Conservation (phyloP, 257 asterid genomes). For the Linderniella brevidens region DNA sequence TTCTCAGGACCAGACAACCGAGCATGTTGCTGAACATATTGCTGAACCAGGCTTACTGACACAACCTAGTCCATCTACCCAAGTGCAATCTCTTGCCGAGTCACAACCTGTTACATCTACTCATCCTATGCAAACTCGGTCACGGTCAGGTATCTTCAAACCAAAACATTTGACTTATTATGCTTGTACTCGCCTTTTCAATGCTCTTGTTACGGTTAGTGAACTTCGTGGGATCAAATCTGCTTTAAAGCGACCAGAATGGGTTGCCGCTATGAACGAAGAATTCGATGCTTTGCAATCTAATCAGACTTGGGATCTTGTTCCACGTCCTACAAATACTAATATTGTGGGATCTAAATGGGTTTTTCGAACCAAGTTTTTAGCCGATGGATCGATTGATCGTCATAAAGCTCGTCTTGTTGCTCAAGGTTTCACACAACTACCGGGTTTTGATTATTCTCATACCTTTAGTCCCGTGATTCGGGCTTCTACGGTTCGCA, state of each 20-base stretch:
- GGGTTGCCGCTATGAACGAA: neutral
- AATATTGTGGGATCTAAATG: constrained; percentile 1
- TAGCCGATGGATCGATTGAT: neutral
- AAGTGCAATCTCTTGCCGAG: neutral
- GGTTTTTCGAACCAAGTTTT: neutral
- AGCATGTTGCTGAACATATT: too few species aligned
- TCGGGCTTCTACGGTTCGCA: neutral
- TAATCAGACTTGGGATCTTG: neutral
- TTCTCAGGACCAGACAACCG: too few species aligned
- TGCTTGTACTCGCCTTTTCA: neutral
- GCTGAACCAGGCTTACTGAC: neutral
- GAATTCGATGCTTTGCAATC: neutral
- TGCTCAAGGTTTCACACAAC: constrained; percentile 1
- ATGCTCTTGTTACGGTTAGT: neutral
- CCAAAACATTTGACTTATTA: neutral
- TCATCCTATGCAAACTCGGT: neutral
- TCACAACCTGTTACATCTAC: neutral
- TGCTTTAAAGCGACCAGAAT: neutral
- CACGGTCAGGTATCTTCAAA: neutral
- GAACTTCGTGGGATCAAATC: neutral
- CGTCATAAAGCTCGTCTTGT: neutral
- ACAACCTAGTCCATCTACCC: neutral
- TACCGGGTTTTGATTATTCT: neutral
- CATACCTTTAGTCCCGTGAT: neutral
- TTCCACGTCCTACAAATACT: neutral